phyloP scores from a whole-genome alignment of 768 basidiomycete species.

The Trametes cinnabarina region DNA sequence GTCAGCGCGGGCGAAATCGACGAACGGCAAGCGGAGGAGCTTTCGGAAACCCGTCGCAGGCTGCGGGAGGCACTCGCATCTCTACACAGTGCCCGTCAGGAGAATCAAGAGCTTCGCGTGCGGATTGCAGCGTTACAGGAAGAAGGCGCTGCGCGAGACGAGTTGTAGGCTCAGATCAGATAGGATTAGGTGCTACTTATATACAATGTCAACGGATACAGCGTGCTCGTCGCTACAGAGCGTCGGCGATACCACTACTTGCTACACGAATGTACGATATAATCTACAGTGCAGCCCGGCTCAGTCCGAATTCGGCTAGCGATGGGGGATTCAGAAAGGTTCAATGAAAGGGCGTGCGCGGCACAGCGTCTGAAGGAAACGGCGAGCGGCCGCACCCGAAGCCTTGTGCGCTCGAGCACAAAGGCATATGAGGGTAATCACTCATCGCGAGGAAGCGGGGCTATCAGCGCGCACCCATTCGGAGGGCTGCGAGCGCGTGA shows the following conservation, averaged over 20 bases:
- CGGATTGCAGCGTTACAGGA: slow-evolving; percentile 17
- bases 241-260: slow-evolving; percentile 7
- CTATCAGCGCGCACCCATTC: slow-evolving; percentile 34
- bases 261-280: slow-evolving; percentile 14
- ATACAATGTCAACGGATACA: slow-evolving; percentile 13
- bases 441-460: slow-evolving; percentile 5
- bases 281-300: slow-evolving; percentile 6
- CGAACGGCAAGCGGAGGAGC: slow-evolving; percentile 50
- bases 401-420: not conserved
- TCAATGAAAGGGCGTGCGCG: slow-evolving; percentile 2
- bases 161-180: not conserved
- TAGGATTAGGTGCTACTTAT: slow-evolving; percentile 20
- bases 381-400: slow-evolving; percentile 12
- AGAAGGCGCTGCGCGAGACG: not conserved
- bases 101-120: slow-evolving; percentile 49
- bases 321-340: slow-evolving; percentile 1
- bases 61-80: slow-evolving; percentile 40
- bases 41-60: slow-evolving; percentile 48
- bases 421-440: not conserved
- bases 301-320: slow-evolving; percentile 16
- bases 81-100: slow-evolving; percentile 45
- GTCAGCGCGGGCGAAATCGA: slow-evolving; percentile 72
- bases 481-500: slow-evolving; percentile 49
- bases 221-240: slow-evolving; percentile 2
- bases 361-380: slow-evolving; percentile 13